phyloP scores from a whole-genome alignment of 768 basidiomycete genomes.

The Lactarius trivialis region DNA sequence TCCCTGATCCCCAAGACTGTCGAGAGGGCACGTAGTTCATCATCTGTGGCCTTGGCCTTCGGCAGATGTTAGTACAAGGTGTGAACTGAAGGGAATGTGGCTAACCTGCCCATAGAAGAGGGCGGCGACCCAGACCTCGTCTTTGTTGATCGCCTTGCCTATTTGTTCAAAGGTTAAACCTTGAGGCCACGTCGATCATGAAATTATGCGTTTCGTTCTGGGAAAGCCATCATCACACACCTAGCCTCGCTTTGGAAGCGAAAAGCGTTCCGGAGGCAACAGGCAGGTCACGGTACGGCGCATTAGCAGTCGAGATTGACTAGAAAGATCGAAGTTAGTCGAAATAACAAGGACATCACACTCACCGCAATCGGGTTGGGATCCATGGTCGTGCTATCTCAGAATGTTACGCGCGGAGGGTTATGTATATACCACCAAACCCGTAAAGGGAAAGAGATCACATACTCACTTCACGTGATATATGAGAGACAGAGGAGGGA shows the following conservation, averaged over 20 bases:
- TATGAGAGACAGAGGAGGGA: no score
- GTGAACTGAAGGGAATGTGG: background rate
- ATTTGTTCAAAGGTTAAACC: slow-evolving; percentile 67
- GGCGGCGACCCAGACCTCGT: slow-evolving; percentile 80
- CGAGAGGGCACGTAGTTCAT: slow-evolving; percentile 52
- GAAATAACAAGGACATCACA: background rate
- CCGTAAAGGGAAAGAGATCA: background rate
- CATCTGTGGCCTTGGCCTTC: slow-evolving; percentile 61
- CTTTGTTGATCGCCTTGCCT: slow-evolving; percentile 55
- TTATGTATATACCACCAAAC: background rate
- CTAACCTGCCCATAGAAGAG: slow-evolving; percentile 74
- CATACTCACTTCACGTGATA: background rate
- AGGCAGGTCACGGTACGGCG: background rate
- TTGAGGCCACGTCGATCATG: slow-evolving; percentile 24
- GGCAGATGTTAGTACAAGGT: background rate
- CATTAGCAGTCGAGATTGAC: background rate
- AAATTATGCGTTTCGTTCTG: slow-evolving; percentile 57
- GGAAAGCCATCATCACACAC: slow-evolving; percentile 24
- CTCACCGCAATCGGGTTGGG: slow-evolving; percentile 4
- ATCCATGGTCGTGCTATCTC: background rate
- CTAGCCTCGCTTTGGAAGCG: background rate
- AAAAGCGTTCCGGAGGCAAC: background rate
- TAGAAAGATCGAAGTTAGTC: background rate
- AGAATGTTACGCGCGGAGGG: background rate
- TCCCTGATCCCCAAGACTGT: slow-evolving; percentile 43